Evolutionary conservation across 2,329 filamentous ascomycete species (phyloP).

Genomic region (Hirsutella minnesotensis): DNA sequence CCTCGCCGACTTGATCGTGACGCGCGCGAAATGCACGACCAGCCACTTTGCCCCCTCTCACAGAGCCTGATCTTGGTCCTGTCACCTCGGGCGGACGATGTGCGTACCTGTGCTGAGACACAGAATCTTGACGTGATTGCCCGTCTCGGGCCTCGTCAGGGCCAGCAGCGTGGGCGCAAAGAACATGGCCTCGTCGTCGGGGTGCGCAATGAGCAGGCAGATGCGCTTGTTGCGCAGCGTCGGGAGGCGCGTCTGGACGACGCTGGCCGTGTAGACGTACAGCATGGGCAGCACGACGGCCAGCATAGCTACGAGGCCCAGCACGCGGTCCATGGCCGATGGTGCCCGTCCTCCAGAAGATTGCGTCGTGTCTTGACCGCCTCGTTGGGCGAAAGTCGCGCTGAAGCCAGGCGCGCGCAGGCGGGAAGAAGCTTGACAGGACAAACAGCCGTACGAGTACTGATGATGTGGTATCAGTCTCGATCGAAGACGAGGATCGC

Average conservation of each 20-base stretch:
- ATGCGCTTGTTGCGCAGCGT: constrained; percentile 72
- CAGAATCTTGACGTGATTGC: constrained; percentile 88
- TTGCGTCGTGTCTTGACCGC: no score
- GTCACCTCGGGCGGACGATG: no score
- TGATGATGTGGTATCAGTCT: no score
- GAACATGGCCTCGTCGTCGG: constrained; percentile 99
- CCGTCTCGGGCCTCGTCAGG: constrained; percentile 66
- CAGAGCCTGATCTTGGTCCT: no score
- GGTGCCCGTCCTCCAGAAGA: constrained; percentile 5
- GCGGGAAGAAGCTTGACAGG: no score
- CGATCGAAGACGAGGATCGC: no score
- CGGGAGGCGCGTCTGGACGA: constrained; percentile 45
- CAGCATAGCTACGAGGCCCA: constrained; percentile 5
- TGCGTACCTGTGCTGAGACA: constrained; percentile 67
- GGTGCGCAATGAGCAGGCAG: constrained; percentile 87
- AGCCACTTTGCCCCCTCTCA: no score
- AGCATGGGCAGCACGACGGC: constrained; percentile 30
- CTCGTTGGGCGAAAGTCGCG: no score
- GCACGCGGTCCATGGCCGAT: constrained; percentile 23
- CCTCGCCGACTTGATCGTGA: no score
- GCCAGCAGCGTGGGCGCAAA: constrained; percentile 81
- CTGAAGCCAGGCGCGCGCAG: no score
- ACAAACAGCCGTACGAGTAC: no score
- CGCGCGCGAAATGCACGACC: no score
- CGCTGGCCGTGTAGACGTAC: constrained; percentile 38